Conservation (phyloP, 1,284 basidiomycete species). For the Amylostereum areolatum region DNA sequence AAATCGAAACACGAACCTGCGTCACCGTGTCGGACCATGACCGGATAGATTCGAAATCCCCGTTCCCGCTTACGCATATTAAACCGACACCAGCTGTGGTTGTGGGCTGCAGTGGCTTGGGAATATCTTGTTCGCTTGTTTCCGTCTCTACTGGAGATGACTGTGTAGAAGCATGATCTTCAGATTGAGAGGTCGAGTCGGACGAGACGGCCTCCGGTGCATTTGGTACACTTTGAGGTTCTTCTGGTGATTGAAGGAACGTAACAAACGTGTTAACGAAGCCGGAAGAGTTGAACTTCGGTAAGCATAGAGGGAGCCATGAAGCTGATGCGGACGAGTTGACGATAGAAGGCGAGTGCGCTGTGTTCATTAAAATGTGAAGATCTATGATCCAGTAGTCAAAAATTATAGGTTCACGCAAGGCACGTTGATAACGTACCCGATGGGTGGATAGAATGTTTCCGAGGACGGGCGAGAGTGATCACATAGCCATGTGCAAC, state of each 20-base stretch:
- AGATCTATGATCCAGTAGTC: constrained; percentile 50
- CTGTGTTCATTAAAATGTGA: constrained; percentile 82
- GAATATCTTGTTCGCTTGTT: no score
- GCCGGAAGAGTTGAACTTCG: constrained; percentile 86
- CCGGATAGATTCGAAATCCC: constrained; percentile 65
- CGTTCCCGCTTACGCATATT: constrained; percentile 62
- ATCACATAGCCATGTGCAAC: constrained; percentile 77
- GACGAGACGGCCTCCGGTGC: neutral
- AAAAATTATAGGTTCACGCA: constrained; percentile 1
- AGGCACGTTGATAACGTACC: constrained; percentile 39
- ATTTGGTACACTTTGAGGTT: neutral
- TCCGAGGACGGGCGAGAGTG: constrained; percentile 84
- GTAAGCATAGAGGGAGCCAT: constrained; percentile 95
- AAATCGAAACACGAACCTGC: constrained; percentile 33
- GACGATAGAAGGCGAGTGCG: constrained; percentile 62
- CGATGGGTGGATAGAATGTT: constrained; percentile 92
- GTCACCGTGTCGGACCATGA: constrained; percentile 66
- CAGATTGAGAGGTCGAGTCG: neutral
- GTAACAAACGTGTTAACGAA: constrained; percentile 93
- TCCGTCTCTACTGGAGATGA: neutral
- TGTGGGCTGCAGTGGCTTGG: neutral
- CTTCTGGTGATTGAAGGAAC: constrained; percentile 41
- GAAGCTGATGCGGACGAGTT: constrained; percentile 74
- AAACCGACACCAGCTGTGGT: constrained; percentile 41
- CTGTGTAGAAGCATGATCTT: neutral